Base-by-base conservation (phyloP, 805 yeast genomes). In the Candida vaughaniae region DNA sequence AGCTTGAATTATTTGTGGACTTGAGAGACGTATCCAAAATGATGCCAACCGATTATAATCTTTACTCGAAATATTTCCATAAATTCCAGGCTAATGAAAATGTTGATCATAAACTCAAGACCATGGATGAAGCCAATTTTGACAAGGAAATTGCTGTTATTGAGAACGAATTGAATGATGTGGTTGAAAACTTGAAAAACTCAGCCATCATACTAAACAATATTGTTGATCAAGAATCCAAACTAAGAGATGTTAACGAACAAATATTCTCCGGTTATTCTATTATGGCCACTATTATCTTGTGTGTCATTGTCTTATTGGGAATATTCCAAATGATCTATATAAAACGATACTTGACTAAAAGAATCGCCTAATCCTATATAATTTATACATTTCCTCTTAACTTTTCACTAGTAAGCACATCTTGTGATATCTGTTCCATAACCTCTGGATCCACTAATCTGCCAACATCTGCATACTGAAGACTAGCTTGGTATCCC, bases 401-500 rank as follows among this genome's bases (percentile, higher is more conserved):
- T 84, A 85, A 80, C 56, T 79, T 82, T 52, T 85, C 95, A 26
- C 71, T 71, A 35, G 75, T 78, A 11, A 87, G 67, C 7, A 87
- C 78, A 49, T 85, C 90, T 33, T 74, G 73, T 26, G 95, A 91
- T 16, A 89, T 71, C 6, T 75, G 60, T 41, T 78, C 83, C 81
- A 85, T 87, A 5, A 71, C 77, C 18, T 83, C 91, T 46, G 76
- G 78, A 39, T 81, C 86, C 25, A 85, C 77, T 51, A 89, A 64
- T 26, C 73, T 73, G n/a, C 90, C 91, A 6, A 83, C 75, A 40
- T 67, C 60, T 6, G 80, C 76, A 54, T 80, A 86, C 8, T 82
- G 84, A 71, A 87, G 69, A 64, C 95, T 85, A 12, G 95, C 88
- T 52, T 93, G 98, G 61, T 91, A 93, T 0, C 91, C 93, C 52